Evolutionary conservation across 805 yeast species (phyloP).

Genomic region (Naumovozyma castellii): DNA sequence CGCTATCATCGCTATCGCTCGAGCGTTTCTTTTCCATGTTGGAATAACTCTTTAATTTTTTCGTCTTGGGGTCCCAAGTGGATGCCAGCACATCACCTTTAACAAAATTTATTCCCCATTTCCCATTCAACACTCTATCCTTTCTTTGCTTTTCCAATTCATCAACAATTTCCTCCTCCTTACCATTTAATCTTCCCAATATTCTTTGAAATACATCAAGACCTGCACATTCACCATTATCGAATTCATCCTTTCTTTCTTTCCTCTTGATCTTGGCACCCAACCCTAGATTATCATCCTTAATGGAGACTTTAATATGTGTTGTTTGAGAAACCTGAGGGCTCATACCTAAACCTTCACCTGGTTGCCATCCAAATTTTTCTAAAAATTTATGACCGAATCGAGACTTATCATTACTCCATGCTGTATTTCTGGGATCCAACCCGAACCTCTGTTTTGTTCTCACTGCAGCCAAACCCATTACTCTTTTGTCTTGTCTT

Average conservation of each 20-base stretch:
- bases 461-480: constrained; percentile 79
- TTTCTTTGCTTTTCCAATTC: constrained; percentile 62
- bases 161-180: constrained; percentile 52
- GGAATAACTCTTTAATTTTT: constrained; percentile 27
- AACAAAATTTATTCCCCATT: constrained; percentile 81
- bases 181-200: constrained; percentile 82
- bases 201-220: constrained; percentile 88
- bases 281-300: constrained; percentile 75
- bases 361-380: constrained; percentile 87
- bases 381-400: constrained; percentile 84
- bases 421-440: constrained; percentile 88
- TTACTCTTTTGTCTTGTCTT: no score
- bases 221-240: constrained; percentile 79
- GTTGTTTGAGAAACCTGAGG: constrained; percentile 47
- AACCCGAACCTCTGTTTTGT: constrained; percentile 76
- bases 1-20: constrained; percentile 23
- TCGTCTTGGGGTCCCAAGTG: constrained; percentile 64
- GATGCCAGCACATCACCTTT: constrained; percentile 76
- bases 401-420: constrained; percentile 79
- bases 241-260: constrained; percentile 56
- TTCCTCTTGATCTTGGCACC: constrained; percentile 71
- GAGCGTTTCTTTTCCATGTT: constrained; percentile 25
- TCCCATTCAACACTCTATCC: constrained; percentile 68
- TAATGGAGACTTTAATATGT: constrained; percentile 74
- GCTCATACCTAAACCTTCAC: constrained; percentile 68